These are phyloP conservation scores for Alternaria arbusti DNA, from an alignment of 2,329 filamentous ascomycete species.

Conservation along the genomic window DNA sequence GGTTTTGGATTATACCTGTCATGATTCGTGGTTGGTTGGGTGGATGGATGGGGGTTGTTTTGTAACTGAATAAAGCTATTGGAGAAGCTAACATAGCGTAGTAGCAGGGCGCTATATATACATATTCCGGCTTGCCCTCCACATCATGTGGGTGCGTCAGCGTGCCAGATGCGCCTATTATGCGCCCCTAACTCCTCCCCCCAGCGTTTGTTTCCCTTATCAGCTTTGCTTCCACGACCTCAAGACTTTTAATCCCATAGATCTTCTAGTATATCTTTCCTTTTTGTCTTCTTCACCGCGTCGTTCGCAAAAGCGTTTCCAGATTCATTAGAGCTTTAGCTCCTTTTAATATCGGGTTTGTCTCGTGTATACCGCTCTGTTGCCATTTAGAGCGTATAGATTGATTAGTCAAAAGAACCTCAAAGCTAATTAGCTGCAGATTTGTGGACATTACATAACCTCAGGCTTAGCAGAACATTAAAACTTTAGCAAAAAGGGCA, in stretches of 20 bases:
- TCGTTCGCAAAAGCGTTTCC: background rate
- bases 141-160: background rate
- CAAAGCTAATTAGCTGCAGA: too few species aligned
- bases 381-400: too few species aligned
- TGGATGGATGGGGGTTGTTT: background rate
- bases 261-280: background rate
- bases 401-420: too few species aligned
- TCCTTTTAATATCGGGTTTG: too few species aligned
- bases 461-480: too few species aligned
- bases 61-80: background rate
- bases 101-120: background rate
- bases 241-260: background rate
- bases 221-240: background rate
- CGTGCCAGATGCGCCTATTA: background rate
- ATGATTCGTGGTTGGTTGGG: background rate
- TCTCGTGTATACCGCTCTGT: too few species aligned
- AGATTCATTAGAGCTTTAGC: too few species aligned
- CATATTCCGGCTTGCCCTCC: background rate
- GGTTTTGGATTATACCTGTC: background rate
- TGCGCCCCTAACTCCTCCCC: background rate
- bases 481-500: too few species aligned
- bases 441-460: too few species aligned
- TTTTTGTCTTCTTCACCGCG: background rate
- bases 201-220: background rate
- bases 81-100: background rate